Evolutionary conservation across 768 basidiomycete species (phyloP), one percentile per base, ranked within the genome.

Genomic region (Trametes sanguinea): DNA sequence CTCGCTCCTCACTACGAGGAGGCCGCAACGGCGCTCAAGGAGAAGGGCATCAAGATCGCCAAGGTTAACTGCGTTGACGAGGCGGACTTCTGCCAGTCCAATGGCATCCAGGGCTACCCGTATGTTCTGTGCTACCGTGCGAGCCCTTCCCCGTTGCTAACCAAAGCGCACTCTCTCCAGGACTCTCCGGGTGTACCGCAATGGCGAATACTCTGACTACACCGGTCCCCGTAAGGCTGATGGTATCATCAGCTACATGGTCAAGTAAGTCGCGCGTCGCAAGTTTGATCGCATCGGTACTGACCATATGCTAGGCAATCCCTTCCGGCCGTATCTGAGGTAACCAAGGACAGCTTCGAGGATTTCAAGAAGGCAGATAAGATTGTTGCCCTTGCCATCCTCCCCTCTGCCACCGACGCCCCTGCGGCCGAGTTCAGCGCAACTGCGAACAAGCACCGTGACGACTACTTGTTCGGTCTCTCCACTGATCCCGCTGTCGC

Each of bases 31-130:
- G 79, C 85, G 39, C 87, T 99, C 75, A 97, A 96, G 79, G 89
- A 88, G 65, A 91, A 88, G 74, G 81, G 81, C 75, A 93, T 99
- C 78, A 90, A 90, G 74, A 77, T 99, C 55, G 95, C 95, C 67
- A 96, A 98, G 73, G 95, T 98, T 53, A 94, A 98, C 80, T 98
- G 96, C 75, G 96, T 97, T 47, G 95, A 92, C 65, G 82, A 98
- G 70, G 85, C 89, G 29, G 95, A 96, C 56, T 84, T 99, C 33
- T 99, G 97, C 77, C 88, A 92, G 72, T 70, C 83, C 52, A 88
- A 95, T 60, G 95, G 90, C 44, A 84, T 99, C 46, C 86, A 89
- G 74, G 96, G 96, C 14, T 99, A 99, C 79, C 95, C 95, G 94
- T 95, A 69, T 70, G 93, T 80, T 6, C 6, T 50, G 14, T 33